A percentile compares a stretch with the other conserved stretches of the same genome.
phyloP scores from a whole-genome alignment of 2,329 filamentous ascomycete species.

The Hymenotorrendiella dingleyae region DNA sequence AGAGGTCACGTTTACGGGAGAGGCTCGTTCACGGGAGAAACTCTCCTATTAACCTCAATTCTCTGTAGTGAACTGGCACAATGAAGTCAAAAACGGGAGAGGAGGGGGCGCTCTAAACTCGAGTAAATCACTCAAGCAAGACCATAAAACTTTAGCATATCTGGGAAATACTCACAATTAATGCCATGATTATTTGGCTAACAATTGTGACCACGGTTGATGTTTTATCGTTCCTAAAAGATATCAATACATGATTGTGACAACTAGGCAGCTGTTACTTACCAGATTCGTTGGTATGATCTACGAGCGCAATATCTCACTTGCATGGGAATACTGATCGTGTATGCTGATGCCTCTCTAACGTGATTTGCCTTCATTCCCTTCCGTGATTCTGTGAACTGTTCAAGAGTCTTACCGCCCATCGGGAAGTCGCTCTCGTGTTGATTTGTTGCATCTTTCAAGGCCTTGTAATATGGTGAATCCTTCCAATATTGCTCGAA shows the following conservation, averaged over 20 bases:
- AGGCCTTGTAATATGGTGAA: constrained; percentile 37
- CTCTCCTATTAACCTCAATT: too few relatives aligned
- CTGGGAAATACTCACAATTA: too few relatives aligned
- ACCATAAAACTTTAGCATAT: too few relatives aligned
- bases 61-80: too few relatives aligned
- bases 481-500: constrained; percentile 48
- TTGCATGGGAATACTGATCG: constrained; percentile 72
- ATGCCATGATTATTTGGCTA: constrained; percentile 42
- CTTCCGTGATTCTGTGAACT: constrained; percentile 34
- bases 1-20: too few relatives aligned
- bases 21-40: too few relatives aligned
- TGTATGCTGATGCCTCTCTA: constrained; percentile 73
- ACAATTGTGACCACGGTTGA: constrained; percentile 50
- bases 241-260: too few relatives aligned
- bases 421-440: constrained; percentile 43
- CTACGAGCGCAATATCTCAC: constrained; percentile 73
- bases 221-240: constrained; percentile 62
- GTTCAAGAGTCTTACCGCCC: constrained; percentile 30
- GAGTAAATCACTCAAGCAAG: too few relatives aligned
- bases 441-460: constrained; percentile 41
- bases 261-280: too few relatives aligned
- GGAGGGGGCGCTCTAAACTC: too few relatives aligned
- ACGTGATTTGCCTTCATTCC: constrained; percentile 42
- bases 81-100: too few relatives aligned
- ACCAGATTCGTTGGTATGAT: constrained; percentile 67